These are phyloP conservation scores for Thermothelomyces thermophilus DNA, from an alignment of 2,329 filamentous ascomycete species.

Conservation along the genomic window DNA sequence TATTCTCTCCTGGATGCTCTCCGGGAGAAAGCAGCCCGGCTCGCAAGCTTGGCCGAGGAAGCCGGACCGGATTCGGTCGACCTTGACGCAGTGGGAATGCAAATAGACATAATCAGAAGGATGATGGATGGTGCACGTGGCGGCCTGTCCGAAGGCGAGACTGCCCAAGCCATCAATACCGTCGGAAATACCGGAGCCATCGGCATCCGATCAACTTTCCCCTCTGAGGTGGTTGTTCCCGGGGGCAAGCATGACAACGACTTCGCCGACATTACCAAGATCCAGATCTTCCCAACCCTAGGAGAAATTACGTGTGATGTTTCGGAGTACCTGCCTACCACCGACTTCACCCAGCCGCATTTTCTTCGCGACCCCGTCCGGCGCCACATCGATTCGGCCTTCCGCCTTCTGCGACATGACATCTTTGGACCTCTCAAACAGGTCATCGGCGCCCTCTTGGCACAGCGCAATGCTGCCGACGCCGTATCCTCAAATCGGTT, in stretches of 20 bases:
- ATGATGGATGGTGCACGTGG: constrained; percentile 4
- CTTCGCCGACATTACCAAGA: constrained; percentile 34
- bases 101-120: constrained; percentile 1
- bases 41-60: not conserved
- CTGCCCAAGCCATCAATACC: not conserved
- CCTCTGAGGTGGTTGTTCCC: constrained; percentile 26
- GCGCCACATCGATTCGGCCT: constrained; percentile 21
- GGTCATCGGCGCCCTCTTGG: constrained; percentile 1
- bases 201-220: constrained; percentile 27
- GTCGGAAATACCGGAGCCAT: not conserved
- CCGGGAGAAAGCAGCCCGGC: not conserved
- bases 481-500: not conserved
- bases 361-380: constrained; percentile 25
- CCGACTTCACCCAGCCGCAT: constrained; percentile 35
- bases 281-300: constrained; percentile 39
- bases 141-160: not conserved
- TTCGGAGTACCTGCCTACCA: constrained; percentile 36
- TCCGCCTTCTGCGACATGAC: constrained; percentile 20
- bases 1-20: not conserved
- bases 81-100: not conserved
- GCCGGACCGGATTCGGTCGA: not conserved
- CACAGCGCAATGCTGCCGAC: not conserved
- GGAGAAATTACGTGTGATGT: constrained; percentile 34
- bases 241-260: constrained; percentile 41
- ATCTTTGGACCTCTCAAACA: constrained; percentile 19